Evolutionary conservation across 1,139 yeast genomes (phyloP), one percentile per base, ranked within the genome.

Genomic region (Blastobotrys illinoisensis): DNA sequence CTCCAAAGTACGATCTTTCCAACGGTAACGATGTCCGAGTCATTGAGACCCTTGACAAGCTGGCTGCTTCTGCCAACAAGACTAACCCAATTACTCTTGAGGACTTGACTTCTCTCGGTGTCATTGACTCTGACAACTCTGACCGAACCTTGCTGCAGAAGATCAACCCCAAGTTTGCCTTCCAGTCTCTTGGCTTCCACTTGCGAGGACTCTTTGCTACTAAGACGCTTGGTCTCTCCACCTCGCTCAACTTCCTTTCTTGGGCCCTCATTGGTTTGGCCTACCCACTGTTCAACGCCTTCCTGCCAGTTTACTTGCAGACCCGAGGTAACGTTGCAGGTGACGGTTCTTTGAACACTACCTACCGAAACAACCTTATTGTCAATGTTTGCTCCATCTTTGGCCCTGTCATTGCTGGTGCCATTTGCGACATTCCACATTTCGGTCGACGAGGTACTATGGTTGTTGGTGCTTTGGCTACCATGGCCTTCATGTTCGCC

Each of bases 381-480:
- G 77, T 78, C 49, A 79, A 79, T 60, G 73, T 77, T 32, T 73
- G 75, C 24, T 76, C 82, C 44, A 79, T 80, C 44, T 76, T 78
- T 53, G 88, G 87, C 9, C 86, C 87, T 6, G 58, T 80, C 16
- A 67, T 82, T 48, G 86, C 81, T 5, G 83, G 80, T 49, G 69
- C 51, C 4, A 20, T 67, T 70, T 59, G 62, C 44, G 68, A 71
- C 50, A 64, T 79, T 56, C 83, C 81, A 2, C 63, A 62, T 19
- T 60, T 81, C 36, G 86, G 86, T n/a, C 72, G 86, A 64, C 72
- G 82, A 61, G 85, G 85, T 13, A 76, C 83, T 1, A 71, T 83
- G 78, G 73, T 72, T 14, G 69, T 82, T 56, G 86, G 86, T 20
- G 82, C 83, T 0, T 18, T 81, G 19, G 55, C 74, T 3, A 70